A percentile compares a stretch with the other conserved stretches of the same genome.
These are phyloP conservation scores for Clonostachys chloroleuca DNA, from an alignment of 2,329 filamentous ascomycete genomes.

Conservation along the genomic window DNA sequence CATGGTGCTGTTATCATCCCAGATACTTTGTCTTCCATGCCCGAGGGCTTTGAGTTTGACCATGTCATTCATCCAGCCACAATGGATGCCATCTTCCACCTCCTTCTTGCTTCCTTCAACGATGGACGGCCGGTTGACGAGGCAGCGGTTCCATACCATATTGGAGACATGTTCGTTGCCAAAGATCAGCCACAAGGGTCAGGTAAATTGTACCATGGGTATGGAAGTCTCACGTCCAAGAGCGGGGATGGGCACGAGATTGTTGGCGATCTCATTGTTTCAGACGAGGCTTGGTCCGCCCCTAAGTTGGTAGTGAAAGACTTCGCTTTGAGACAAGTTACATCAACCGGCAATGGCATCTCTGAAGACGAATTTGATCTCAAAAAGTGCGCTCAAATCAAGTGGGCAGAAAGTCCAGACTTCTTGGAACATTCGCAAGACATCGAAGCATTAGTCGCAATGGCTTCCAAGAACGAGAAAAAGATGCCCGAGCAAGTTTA, in stretches of 20 bases:
- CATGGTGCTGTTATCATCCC: conserved; percentile 3
- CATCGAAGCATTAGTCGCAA: too few relatives aligned
- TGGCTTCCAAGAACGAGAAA: too few relatives aligned
- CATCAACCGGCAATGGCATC: not conserved
- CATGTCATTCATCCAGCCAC: conserved; percentile 24
- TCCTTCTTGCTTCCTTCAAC: conserved; percentile 2
- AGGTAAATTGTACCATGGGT: not conserved
- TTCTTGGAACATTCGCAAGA: too few relatives aligned
- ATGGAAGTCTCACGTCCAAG: not conserved
- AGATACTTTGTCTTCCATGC: conserved; percentile 15
- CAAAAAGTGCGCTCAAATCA: not conserved
- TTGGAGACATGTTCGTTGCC: conserved; percentile 2
- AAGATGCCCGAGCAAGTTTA: too few relatives aligned
- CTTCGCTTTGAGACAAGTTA: conserved; percentile 7
- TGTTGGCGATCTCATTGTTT: conserved; percentile 2
- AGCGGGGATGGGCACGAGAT: conserved; percentile 1
- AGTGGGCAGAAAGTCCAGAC: too few relatives aligned
- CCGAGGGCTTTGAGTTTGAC: conserved; percentile 15
- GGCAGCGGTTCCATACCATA: conserved; percentile 3
- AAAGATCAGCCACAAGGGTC: conserved; percentile 2
- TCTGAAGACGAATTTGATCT: not conserved
- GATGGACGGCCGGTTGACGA: conserved; percentile 1
- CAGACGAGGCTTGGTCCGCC: conserved; percentile 3
- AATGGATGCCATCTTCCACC: conserved; percentile 14
- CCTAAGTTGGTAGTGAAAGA: conserved; percentile 4